A percentile compares a stretch with the other conserved stretches of the same genome.
phyloP scores from a whole-genome alignment of 108 stramenopile genomes.

The Epithemia pelagica region DNA sequence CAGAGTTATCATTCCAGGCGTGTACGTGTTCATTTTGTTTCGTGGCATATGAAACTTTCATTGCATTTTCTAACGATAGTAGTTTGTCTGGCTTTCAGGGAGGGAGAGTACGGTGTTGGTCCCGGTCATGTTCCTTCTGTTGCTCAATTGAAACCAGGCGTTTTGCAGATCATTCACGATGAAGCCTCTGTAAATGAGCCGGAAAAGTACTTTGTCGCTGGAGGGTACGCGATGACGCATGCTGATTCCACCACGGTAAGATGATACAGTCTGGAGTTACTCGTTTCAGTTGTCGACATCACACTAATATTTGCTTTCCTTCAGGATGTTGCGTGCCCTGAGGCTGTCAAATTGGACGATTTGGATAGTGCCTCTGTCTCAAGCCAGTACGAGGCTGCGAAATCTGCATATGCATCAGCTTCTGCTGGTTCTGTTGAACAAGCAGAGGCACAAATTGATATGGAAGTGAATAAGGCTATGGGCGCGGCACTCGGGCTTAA shows the following conservation, averaged over 20 bases:
- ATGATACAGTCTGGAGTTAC: slow-evolving; percentile 1
- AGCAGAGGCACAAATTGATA: slow-evolving; percentile 92
- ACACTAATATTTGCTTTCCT: not conserved
- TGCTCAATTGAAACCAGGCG: slow-evolving; percentile 94
- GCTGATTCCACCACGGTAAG: slow-evolving; percentile 86
- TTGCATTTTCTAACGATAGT: no score
- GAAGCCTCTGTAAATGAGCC: slow-evolving; percentile 53
- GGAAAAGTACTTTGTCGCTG: slow-evolving; percentile 96
- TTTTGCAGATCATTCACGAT: slow-evolving; percentile 86
- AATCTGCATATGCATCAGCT: slow-evolving; percentile 58
- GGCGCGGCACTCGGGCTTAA: slow-evolving; percentile 80
- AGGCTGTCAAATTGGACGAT: slow-evolving; percentile 94
- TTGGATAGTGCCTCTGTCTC: slow-evolving; percentile 78
- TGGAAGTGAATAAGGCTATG: slow-evolving; percentile 93
- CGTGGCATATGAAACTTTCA: no score
- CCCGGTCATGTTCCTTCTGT: slow-evolving; percentile 94
- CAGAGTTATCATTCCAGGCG: slow-evolving; percentile 84
- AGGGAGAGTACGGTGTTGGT: slow-evolving; percentile 95
- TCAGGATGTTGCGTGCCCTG: slow-evolving; percentile 91
- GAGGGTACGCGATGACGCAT: slow-evolving; percentile 93
- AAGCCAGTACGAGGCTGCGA: slow-evolving; percentile 72
- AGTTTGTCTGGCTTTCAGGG: slow-evolving; percentile 9
- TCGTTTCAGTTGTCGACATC: not conserved
- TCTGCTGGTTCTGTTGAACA: slow-evolving; percentile 76
- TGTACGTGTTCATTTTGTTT: slow-evolving; percentile 3